Evolutionary conservation across 768 basidiomycete species (phyloP).

Genomic region (Lyophyllum shimeji): DNA sequence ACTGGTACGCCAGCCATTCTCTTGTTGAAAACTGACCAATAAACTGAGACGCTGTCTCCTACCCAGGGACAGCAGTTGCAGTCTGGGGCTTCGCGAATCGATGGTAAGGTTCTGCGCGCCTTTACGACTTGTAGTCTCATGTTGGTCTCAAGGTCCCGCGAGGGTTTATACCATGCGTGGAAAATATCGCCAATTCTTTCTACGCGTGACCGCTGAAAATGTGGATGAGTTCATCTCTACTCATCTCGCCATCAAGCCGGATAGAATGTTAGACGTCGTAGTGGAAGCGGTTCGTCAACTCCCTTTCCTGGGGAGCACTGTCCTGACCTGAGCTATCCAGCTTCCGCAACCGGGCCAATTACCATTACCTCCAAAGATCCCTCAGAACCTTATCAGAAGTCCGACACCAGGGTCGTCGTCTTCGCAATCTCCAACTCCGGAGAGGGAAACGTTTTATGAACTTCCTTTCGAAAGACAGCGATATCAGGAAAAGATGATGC

Average conservation of each 20-base stretch:
- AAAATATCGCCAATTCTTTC: slow-evolving; percentile 66
- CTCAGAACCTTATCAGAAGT: slow-evolving; percentile 21
- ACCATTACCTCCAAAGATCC: slow-evolving; percentile 32
- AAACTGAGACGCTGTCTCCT: not conserved
- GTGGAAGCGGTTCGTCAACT: slow-evolving; percentile 54
- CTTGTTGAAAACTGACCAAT: not conserved
- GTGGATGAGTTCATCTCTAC: slow-evolving; percentile 49
- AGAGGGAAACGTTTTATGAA: slow-evolving; percentile 5
- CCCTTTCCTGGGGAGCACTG: not conserved
- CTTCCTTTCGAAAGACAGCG: slow-evolving; percentile 1
- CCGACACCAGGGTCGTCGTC: slow-evolving; percentile 17
- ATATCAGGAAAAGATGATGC: not conserved
- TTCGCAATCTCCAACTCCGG: slow-evolving; percentile 12
- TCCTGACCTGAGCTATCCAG: slow-evolving; percentile 21
- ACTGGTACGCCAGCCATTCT: slow-evolving; percentile 32
- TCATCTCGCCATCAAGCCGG: slow-evolving; percentile 54
- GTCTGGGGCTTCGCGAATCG: slow-evolving; percentile 60
- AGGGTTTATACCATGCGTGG: slow-evolving; percentile 67
- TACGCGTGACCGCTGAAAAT: slow-evolving; percentile 57
- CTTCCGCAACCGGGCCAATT: slow-evolving; percentile 31
- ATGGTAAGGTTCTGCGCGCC: slow-evolving; percentile 43
- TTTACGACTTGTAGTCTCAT: slow-evolving; percentile 5
- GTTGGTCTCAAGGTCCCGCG: slow-evolving; percentile 51
- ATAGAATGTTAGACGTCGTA: slow-evolving; percentile 55
- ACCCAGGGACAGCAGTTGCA: slow-evolving; percentile 54